Base-by-base conservation (phyloP, 768 basidiomycete species). In the Russula ochroleuca region DNA sequence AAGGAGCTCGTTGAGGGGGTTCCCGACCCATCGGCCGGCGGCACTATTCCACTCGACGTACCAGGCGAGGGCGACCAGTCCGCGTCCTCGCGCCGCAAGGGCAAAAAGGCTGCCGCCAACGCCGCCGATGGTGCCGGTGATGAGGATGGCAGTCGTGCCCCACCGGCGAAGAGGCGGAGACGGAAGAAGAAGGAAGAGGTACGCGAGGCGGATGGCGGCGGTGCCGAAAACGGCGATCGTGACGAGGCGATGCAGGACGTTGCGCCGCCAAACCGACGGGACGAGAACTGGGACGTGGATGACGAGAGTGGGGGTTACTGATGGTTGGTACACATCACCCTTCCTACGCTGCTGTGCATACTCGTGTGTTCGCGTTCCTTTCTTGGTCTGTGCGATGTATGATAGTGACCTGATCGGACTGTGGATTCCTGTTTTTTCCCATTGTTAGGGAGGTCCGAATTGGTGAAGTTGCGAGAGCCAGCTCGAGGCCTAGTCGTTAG, bases 1-100 rank as follows among this genome's bases (percentile, higher is more conserved):
- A 90, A 92, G 72, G 94, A 98, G 72, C 85, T 97, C 57, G 94
- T 96, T 25, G 85, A 89, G 70, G 77, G 79, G 40, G 85, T 96
- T 7, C 88, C 92, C 0, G 94, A 98, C 74, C 94, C 94, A 0
- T 88, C 90, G 4, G 85, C 85, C 21, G 90, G 91, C 13, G 90
- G 88, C 2, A 91, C 88, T 0, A 83, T 90, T 48, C 85, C 89
- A 69, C 73, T 91, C 23, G 86, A 88, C 57, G 78, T 79, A 7
- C 87, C 88, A 70, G 78, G 74, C 17, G 87, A 87, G 52, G 79
- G 79, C 15, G 88, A 88, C 69, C 78, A 74, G 23, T 75, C 78
- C 2, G 28, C 2, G 8, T 35, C 61, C 9, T 49, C 60, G 53
- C 67, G 84, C 72, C 86, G 85, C 75, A 87, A 83, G 78, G 70